Evolutionary conservation across 306 rosid genomes (phyloP).

Genomic region (Lathyrus oleraceus): DNA sequence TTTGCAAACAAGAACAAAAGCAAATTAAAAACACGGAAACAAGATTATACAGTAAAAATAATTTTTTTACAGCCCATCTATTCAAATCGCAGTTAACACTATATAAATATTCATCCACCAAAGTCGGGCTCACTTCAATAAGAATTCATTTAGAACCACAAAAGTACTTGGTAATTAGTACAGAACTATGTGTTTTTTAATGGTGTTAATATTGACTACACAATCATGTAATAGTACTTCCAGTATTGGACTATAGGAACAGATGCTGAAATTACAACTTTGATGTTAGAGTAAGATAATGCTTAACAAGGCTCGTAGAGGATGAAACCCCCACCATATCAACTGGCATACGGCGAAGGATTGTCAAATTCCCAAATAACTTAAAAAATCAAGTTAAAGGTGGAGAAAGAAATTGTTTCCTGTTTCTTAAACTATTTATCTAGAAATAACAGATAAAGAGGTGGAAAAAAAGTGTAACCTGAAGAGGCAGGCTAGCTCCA

Average conservation of each 20-base stretch:
- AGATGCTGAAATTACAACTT: constrained; percentile 8
- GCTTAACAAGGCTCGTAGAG: constrained; percentile 18
- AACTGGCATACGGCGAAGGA: constrained; percentile 8
- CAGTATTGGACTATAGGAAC: not conserved
- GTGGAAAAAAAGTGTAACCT: constrained; percentile 53
- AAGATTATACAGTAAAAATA: constrained; percentile 1
- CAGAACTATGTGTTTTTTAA: not conserved
- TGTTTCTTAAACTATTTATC: constrained; percentile 18
- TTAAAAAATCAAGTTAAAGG: constrained; percentile 17
- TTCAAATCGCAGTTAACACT: constrained; percentile 4
- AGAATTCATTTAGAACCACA: constrained; percentile 10
- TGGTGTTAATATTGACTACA: not conserved
- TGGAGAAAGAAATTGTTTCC: not conserved
- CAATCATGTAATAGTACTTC: constrained; percentile 6
- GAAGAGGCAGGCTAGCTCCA: constrained; percentile 97
- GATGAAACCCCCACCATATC: constrained; percentile 9
- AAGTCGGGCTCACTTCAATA: constrained; percentile 6
- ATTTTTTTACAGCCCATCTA: constrained; percentile 13
- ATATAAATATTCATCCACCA: constrained; percentile 11
- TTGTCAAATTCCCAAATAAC: constrained; percentile 17
- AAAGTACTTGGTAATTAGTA: not conserved
- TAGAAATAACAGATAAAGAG: constrained; percentile 24
- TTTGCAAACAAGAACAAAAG: constrained; percentile 21
- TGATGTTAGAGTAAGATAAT: not conserved
- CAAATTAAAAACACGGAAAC: constrained; percentile 21